Percentiles rank a stretch among this genome's conserved stretches.
Evolutionary conservation across 192 early-diverging fungal genomes (phyloP).

Genomic region (Backusella tarrabulga): DNA sequence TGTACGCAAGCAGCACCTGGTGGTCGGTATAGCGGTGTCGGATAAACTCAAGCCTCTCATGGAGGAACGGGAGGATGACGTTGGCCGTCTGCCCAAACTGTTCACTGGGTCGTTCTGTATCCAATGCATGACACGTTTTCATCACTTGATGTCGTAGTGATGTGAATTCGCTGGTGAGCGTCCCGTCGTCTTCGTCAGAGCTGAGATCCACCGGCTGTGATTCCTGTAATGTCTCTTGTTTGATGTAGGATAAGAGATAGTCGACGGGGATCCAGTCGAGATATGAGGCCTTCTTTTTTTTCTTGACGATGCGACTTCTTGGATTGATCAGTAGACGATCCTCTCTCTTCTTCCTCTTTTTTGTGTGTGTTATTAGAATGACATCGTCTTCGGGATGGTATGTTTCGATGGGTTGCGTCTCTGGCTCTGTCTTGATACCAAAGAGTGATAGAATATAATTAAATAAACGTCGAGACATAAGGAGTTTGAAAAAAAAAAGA

Average conservation of each 20-base stretch:
- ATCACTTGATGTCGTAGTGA: background rate
- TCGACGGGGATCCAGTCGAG: background rate
- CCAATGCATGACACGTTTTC: background rate
- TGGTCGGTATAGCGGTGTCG: background rate
- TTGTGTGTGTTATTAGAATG: background rate
- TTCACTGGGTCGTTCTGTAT: background rate
- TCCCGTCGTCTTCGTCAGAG: background rate
- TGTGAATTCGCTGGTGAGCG: background rate
- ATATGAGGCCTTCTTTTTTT: background rate
- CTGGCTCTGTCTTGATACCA: background rate
- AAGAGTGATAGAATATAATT: conserved; percentile 23
- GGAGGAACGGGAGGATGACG: background rate
- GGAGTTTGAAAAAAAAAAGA: background rate
- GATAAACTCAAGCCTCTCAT: background rate
- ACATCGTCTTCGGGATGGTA: background rate
- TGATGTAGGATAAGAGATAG: background rate
- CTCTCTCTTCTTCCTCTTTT: background rate
- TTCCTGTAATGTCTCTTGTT: background rate
- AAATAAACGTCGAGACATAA: background rate
- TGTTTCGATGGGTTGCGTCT: background rate
- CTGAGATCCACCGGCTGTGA: background rate
- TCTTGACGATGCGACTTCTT: background rate
- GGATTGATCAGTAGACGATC: background rate
- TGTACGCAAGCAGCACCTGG: background rate
- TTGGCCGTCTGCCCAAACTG: background rate